Evolutionary conservation across 108 stramenopile species (phyloP).

Genomic region (Skeletonema menzelii): DNA sequence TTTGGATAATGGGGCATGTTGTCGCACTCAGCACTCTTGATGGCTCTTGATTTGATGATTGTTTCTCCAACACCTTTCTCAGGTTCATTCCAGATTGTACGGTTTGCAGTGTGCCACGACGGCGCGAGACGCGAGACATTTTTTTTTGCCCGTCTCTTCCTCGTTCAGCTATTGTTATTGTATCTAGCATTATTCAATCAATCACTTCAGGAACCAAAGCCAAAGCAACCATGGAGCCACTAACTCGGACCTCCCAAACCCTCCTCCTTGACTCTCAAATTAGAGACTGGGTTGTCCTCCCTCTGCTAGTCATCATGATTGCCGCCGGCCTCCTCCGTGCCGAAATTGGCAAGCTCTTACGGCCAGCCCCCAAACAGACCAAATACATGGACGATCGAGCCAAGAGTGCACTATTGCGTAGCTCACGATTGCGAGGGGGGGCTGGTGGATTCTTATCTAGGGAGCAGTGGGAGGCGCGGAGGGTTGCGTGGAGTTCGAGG

Average conservation of each 20-base stretch:
- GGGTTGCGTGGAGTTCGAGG: constrained; percentile 4
- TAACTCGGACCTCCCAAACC: constrained; percentile 47
- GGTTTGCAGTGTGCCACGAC: no score
- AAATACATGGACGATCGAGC: constrained; percentile 41
- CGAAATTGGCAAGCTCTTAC: constrained; percentile 61
- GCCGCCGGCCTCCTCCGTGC: constrained; percentile 69
- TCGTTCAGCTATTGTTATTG: no score
- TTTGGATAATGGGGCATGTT: not conserved
- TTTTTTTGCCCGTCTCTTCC: no score
- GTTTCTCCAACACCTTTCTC: not conserved
- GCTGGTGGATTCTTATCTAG: constrained; percentile 56
- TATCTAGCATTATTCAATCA: no score
- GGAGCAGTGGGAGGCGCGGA: constrained; percentile 52
- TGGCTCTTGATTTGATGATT: not conserved
- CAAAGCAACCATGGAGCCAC: constrained; percentile 1
- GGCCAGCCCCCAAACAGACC: constrained; percentile 43
- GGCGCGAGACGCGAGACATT: no score
- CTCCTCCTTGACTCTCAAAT: constrained; percentile 75
- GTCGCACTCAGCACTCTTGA: not conserved
- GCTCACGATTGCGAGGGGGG: constrained; percentile 56
- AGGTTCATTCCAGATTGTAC: not conserved
- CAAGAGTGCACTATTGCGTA: constrained; percentile 23
- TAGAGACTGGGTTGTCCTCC: constrained; percentile 84
- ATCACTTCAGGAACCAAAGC: not conserved
- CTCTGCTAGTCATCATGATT: constrained; percentile 82